These are phyloP conservation scores for Aspergillus hortae DNA, from an alignment of 2,329 filamentous ascomycete genomes.

Conservation along the genomic window DNA sequence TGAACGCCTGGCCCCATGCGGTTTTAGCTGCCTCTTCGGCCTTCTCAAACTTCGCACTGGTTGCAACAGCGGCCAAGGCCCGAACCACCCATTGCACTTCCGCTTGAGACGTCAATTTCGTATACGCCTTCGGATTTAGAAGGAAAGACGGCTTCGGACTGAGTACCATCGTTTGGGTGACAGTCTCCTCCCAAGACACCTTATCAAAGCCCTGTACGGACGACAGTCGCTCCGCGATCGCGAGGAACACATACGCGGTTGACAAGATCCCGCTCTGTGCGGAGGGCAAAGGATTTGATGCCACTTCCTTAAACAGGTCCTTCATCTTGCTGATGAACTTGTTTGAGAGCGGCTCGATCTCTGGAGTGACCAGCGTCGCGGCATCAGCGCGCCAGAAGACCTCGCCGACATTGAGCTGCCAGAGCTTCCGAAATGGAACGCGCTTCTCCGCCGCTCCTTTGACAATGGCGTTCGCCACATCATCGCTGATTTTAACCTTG, in stretches of 20 bases:
- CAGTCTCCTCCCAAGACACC: constrained; percentile 45
- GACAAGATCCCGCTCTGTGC: constrained; percentile 80
- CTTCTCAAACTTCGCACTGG: constrained; percentile 50
- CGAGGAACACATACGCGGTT: constrained; percentile 69
- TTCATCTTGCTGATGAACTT: constrained; percentile 49
- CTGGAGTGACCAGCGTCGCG: constrained; percentile 47
- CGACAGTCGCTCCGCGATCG: constrained; percentile 57
- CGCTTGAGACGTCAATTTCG: constrained; percentile 69
- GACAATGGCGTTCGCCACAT: constrained; percentile 65
- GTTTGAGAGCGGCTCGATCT: constrained; percentile 46
- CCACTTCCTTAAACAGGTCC: constrained; percentile 72
- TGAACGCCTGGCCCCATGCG: constrained; percentile 79
- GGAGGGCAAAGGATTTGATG: constrained; percentile 71
- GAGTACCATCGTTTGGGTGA: constrained; percentile 62
- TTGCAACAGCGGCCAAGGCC: constrained; percentile 62
- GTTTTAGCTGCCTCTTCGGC: constrained; percentile 49
- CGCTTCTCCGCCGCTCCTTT: constrained; percentile 90
- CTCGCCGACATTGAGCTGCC: constrained; percentile 72
- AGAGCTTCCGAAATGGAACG: constrained; percentile 69
- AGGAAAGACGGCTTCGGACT: constrained; percentile 86
- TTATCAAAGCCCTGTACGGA: constrained; percentile 54
- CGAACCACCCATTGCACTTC: constrained; percentile 75
- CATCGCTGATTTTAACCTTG: constrained; percentile 60
- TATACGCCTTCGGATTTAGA: constrained; percentile 78
- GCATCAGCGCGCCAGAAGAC: constrained; percentile 59